Evolutionary conservation across 495 filamentous ascomycete genomes (phyloP), one percentile per base, ranked within the genome.

Genomic region (Diplogelasinospora grovesii): DNA sequence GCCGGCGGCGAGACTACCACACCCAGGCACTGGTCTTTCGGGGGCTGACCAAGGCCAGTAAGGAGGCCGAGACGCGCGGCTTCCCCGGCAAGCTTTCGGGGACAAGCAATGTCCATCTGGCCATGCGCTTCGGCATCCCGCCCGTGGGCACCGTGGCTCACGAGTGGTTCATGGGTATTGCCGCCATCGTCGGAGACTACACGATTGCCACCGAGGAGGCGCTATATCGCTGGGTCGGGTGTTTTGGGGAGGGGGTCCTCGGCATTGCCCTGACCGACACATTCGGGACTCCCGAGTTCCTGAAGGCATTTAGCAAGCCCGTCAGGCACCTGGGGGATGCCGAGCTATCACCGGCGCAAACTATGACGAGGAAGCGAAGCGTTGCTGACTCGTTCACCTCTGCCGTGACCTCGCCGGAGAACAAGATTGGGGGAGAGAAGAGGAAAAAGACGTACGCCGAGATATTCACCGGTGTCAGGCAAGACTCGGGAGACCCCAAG

Each of bases 111-210:
- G 93, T 97, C 15, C 92, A 98, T 55, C 83, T 97, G 45, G 92
- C 92, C 13, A 93, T 93, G 85, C 85, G 86, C 55, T 86, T 90
- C 58, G 77, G 75, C 15, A 74, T 92, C 20, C 64, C 75, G 6
- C 85, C 90, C 0, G 79, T 98, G 14, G 92, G 92, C 11, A 98
- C 92, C 2, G 89, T 98, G 1, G 92, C 93, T 0, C 92, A 98
- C 48, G 92, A 98, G 64, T 98, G 93, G 93, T 96, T 95, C 66
- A 98, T 98, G 92, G 86, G 86, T 27, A 86, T 94, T 38, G 92
- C 92, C 11, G 89, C 92, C 23, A 85, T 95, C 52, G 89, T 84
- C 3, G 72, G 85, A 40, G 78, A 95, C 63, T 98, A 97, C 51
- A 66, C 71, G 46, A 73, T 74, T 36, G 87, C 93, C 5, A 95